Evolutionary conservation across 805 yeast genomes (phyloP).

Genomic region (Myxozyma mucilagina): DNA sequence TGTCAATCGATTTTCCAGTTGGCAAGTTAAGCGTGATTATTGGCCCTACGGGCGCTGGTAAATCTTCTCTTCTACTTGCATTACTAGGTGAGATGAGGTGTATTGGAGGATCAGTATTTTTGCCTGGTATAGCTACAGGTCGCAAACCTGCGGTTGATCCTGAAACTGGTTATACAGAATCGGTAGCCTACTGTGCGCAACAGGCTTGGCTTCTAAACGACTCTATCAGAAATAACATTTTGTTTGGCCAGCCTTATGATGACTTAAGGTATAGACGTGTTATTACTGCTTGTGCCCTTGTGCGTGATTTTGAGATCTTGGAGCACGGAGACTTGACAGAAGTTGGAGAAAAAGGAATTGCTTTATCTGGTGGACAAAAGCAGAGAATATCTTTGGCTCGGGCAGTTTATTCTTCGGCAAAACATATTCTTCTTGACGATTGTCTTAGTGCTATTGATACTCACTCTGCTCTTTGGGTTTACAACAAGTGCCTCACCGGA

Average conservation of each 20-base stretch:
- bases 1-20: conserved; percentile 61
- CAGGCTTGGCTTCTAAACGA: conserved; percentile 94
- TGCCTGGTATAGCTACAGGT: conserved; percentile 69
- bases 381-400: conserved; percentile 94
- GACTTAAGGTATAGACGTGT: conserved; percentile 74
- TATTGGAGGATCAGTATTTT: conserved; percentile 60
- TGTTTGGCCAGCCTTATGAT: conserved; percentile 78
- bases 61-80: conserved; percentile 78
- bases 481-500: conserved; percentile 89
- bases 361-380: conserved; percentile 95
- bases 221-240: conserved; percentile 77
- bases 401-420: conserved; percentile 83
- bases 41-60: conserved; percentile 89
- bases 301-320: conserved; percentile 81
- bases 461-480: conserved; percentile 90
- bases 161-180: conserved; percentile 79
- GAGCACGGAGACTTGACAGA: conserved; percentile 89
- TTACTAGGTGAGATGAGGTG: conserved; percentile 77
- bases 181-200: conserved; percentile 46
- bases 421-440: conserved; percentile 82
- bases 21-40: conserved; percentile 77
- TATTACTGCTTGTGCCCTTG: conserved; percentile 82
- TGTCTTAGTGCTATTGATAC: conserved; percentile 96
- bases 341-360: conserved; percentile 96
- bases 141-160: conserved; percentile 69